These are phyloP conservation scores for Aegilops tauschii DNA, from an alignment of 176 grass and related monocot genomes.

Conservation along the genomic window DNA sequence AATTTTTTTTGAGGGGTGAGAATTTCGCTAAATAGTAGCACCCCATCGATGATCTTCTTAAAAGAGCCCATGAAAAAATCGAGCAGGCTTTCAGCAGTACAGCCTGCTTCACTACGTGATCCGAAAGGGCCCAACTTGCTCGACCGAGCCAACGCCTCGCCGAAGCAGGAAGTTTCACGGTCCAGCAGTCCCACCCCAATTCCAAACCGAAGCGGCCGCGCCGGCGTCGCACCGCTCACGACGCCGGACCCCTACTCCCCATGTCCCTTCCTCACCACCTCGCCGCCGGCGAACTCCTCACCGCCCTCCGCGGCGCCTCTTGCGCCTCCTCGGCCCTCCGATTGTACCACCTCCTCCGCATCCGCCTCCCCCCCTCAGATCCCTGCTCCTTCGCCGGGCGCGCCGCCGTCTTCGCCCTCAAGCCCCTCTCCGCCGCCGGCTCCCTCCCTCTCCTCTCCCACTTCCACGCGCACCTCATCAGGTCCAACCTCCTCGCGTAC, in stretches of 20 bases:
- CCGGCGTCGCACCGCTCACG: not conserved
- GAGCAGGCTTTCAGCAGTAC: not conserved
- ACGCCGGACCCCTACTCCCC: not conserved
- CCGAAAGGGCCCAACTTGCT: not conserved
- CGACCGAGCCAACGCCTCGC: not conserved
- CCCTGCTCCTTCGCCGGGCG: not conserved
- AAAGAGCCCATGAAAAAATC: not conserved
- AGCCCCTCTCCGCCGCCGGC: slow-evolving; percentile 24
- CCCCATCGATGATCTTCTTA: not conserved
- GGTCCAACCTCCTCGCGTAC: slow-evolving; percentile 40
- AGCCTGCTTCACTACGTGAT: not conserved
- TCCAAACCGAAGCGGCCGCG: not conserved
- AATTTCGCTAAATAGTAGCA: too few relatives aligned
- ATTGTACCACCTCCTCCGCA: slow-evolving; percentile 27
- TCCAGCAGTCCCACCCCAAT: not conserved
- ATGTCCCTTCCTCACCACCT: slow-evolving; percentile 16
- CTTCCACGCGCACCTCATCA: slow-evolving; percentile 53
- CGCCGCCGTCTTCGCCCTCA: slow-evolving; percentile 46
- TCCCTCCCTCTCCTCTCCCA: slow-evolving; percentile 36
- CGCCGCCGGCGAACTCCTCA: slow-evolving; percentile 28
- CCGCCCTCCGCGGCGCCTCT: slow-evolving; percentile 3
- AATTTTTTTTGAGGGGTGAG: too few relatives aligned
- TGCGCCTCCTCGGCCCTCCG: slow-evolving; percentile 11
- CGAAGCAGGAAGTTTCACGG: not conserved
- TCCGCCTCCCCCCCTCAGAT: slow-evolving; percentile 2